Evolutionary conservation across 225 moss, liverwort and hornwort genomes (phyloP).

Genomic region (Polytrichum commune): DNA sequence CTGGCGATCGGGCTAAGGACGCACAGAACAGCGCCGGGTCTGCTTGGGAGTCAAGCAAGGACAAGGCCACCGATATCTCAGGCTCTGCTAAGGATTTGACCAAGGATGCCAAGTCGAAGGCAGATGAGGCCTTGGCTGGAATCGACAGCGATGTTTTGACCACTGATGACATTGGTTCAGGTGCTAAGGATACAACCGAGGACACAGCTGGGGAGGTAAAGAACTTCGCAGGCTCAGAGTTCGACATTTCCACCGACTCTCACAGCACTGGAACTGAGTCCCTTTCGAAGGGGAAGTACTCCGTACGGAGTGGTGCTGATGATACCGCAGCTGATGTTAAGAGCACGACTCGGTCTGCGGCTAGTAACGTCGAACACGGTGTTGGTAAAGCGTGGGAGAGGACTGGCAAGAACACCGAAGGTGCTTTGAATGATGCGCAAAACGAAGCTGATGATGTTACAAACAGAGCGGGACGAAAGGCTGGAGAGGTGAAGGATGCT

Average conservation of each 20-base stretch:
- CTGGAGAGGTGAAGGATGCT: conserved; percentile 30
- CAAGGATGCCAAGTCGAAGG: background rate
- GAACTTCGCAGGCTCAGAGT: conserved; percentile 9
- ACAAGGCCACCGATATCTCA: background rate
- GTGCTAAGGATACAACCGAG: background rate
- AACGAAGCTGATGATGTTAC: background rate
- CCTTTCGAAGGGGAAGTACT: conserved; percentile 3
- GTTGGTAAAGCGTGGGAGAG: too few species aligned
- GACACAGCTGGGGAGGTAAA: background rate
- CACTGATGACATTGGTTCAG: background rate
- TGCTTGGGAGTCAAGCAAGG: conserved; percentile 1
- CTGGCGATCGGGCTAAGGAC: background rate
- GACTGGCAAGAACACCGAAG: conserved; percentile 4
- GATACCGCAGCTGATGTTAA: conserved; percentile 5
- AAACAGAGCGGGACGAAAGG: conserved; percentile 15
- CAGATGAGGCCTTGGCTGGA: too few species aligned
- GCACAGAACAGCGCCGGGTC: conserved; percentile 3
- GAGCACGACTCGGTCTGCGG: conserved; percentile 1
- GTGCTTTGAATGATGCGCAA: background rate
- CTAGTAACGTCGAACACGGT: background rate
- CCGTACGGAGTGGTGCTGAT: conserved; percentile 5
- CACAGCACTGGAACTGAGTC: background rate
- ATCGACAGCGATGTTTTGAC: background rate
- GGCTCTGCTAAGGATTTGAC: background rate
- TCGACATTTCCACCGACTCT: conserved; percentile 29